phyloP scores from a whole-genome alignment of 768 basidiomycete species.

The Exidia glandulosa region DNA sequence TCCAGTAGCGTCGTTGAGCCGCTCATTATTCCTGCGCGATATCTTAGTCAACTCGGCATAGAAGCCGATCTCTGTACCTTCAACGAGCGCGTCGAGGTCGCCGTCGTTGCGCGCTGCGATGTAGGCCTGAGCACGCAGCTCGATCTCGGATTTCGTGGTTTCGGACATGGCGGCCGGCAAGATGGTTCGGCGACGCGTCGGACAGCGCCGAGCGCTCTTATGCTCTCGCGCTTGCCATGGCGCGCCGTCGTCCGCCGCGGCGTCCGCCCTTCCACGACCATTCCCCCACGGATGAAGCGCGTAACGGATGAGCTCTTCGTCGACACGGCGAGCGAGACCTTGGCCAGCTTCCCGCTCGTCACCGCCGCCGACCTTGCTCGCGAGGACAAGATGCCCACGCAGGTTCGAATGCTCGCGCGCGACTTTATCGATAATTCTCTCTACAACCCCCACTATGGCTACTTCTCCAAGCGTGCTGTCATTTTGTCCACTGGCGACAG shows the following conservation, averaged over 20 bases:
- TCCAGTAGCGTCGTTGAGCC: slow-evolving; percentile 53
- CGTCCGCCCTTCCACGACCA: background rate
- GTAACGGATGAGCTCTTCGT: slow-evolving; percentile 24
- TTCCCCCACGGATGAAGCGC: background rate
- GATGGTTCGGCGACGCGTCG: background rate
- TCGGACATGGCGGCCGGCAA: background rate
- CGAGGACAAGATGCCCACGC: slow-evolving; percentile 48
- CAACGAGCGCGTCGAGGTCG: background rate
- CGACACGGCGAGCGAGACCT: slow-evolving; percentile 31
- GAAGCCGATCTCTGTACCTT: background rate
- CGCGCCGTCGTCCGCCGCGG: no score
- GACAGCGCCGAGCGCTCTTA: no score
- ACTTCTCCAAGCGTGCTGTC: slow-evolving; percentile 86
- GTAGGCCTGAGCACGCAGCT: background rate
- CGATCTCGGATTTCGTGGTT: no score
- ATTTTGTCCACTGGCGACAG: slow-evolving; percentile 64
- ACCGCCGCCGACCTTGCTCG: slow-evolving; percentile 60
- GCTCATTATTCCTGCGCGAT: slow-evolving; percentile 36
- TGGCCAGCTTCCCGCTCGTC: slow-evolving; percentile 43
- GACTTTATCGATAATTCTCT: slow-evolving; percentile 96
- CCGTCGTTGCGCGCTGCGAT: background rate
- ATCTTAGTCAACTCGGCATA: background rate
- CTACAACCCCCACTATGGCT: slow-evolving; percentile 96
- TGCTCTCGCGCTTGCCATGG: no score
- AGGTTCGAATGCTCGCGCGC: slow-evolving; percentile 87